Conservation (phyloP, 345 rosid genomes). For the Euphorbia lathyris region DNA sequence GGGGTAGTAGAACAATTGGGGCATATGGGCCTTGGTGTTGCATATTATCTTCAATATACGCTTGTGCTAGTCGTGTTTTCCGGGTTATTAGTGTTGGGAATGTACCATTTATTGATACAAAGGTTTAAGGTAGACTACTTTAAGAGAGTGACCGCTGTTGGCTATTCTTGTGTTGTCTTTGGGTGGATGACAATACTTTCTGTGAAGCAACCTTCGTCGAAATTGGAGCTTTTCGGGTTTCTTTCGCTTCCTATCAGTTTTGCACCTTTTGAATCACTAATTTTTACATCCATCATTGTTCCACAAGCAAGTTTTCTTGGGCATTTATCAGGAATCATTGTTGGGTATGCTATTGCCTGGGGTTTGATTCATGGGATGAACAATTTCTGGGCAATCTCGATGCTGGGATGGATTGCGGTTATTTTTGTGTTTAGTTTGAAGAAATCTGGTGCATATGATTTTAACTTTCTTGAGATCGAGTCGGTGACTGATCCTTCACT, state of each 20-base stretch:
- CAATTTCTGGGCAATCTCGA: slow-evolving; percentile 86
- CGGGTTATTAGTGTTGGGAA: slow-evolving; percentile 68
- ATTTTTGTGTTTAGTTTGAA: slow-evolving; percentile 81
- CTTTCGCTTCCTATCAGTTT: slow-evolving; percentile 94
- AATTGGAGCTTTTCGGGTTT: slow-evolving; percentile 84
- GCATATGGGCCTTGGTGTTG: slow-evolving; percentile 68
- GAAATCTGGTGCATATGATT: slow-evolving; percentile 81
- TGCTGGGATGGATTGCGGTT: slow-evolving; percentile 78
- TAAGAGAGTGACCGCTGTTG: slow-evolving; percentile 89
- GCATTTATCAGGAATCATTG: slow-evolving; percentile 85
- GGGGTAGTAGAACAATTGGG: slow-evolving; percentile 80
- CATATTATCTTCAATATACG: slow-evolving; percentile 83
- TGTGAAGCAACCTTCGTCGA: slow-evolving; percentile 88
- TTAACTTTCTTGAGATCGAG: slow-evolving; percentile 78
- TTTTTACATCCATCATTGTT: slow-evolving; percentile 92
- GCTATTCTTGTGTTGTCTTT: slow-evolving; percentile 96
- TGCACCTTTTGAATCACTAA: slow-evolving; percentile 90
- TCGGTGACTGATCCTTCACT: slow-evolving; percentile 78
- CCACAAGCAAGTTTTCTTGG: slow-evolving; percentile 99
- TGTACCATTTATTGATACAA: slow-evolving; percentile 71
- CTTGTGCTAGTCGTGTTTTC: slow-evolving; percentile 77
- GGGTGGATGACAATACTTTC: slow-evolving; percentile 99
- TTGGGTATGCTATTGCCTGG: slow-evolving; percentile 95
- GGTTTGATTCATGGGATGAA: slow-evolving; percentile 93
- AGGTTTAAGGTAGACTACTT: slow-evolving; percentile 83